Base-by-base conservation (phyloP, 2,329 filamentous ascomycete species). In the Mycosphaerella sp. region DNA sequence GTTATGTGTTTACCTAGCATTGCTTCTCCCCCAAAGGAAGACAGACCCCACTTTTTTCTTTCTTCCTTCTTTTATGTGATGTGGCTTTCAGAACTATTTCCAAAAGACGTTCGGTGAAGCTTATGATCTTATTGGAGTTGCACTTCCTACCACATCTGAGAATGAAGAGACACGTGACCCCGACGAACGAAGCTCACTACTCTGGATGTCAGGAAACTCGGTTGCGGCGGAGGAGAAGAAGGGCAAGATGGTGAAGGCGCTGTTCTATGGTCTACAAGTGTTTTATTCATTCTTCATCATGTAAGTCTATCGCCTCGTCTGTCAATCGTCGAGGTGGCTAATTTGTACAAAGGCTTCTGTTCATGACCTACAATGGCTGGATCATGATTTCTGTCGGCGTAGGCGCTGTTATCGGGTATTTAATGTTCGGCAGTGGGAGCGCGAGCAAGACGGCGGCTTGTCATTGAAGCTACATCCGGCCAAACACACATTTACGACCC, bases 281-380 rank as follows among this genome's bases (percentile, higher is more conserved):
- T 97, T 97, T 71, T 98, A 98, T 71, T 94, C 90, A 41, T 97
- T 98, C 66, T 97, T 98, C 79, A 90, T 98, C 68, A 98, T 98
- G 93, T 96, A 70, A 83, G 91, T 30, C 32, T 16, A n/a, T 9
- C 4, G 47, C 12, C n/a, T 21, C 28, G 21, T 9, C 25, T n/a
- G n/a, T n/a, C n/a, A n/a, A 14, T n/a, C n/a, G 28, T 9, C 7
- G 4, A 13, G 1, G 5, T 30, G 14, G 6, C 6, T 8, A 4
- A 34, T 6, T 21, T 14, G 40, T 44, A 1, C 12, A 1, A 53
- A 97, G 91, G 93, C 77, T 98, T 55, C 73, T 98, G 17, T 98
- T 98, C 72, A 98, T 98, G 93, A 98, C 93, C n/a, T 98, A 98
- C 73, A 98, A 98, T 65, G 93, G 93, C 50, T 95, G 87, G 84